Conservation (phyloP, 1,139 yeast species). For the Saccharomyces uvarum region DNA sequence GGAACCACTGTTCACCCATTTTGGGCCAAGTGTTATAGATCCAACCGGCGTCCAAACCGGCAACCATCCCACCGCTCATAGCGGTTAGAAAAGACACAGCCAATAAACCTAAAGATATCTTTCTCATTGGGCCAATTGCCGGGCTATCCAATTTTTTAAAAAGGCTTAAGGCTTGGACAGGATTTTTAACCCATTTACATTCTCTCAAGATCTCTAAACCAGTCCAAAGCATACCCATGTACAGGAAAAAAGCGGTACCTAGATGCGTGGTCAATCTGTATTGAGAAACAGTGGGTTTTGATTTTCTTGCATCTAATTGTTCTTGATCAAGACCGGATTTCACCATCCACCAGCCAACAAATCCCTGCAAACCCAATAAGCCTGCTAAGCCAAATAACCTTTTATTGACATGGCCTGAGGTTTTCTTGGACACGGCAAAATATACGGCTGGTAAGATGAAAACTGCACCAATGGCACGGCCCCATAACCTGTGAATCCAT, state of each 20-base stretch:
- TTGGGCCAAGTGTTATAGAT: conserved; percentile 94
- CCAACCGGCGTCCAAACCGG: conserved; percentile 95
- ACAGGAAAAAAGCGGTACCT: conserved; percentile 85
- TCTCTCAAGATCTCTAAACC: conserved; percentile 80
- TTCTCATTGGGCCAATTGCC: conserved; percentile 49
- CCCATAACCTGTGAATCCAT: conserved; percentile 92
- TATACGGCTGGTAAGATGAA: conserved; percentile 81
- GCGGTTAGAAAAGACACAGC: conserved; percentile 78
- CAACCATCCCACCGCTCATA: conserved; percentile 96
- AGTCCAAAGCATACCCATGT: conserved; percentile 83
- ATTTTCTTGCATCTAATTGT: conserved; percentile 67
- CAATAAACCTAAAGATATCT: conserved; percentile 47
- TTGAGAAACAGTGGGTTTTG: conserved; percentile 93
- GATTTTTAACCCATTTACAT: conserved; percentile 57
- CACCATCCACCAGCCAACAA: conserved; percentile 99
- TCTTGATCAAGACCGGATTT: conserved; percentile 86
- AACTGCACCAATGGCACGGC: conserved; percentile 79
- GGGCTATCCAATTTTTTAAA: conserved; percentile 54
- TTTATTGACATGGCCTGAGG: conserved; percentile 62
- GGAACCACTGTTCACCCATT: conserved; percentile 78
- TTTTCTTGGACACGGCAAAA: conserved; percentile 58
- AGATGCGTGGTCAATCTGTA: conserved; percentile 90
- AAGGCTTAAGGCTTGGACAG: conserved; percentile 44
- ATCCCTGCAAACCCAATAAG: conserved; percentile 85
- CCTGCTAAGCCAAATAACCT: conserved; percentile 66